These are phyloP conservation scores for Lactarius sanguifluus DNA, from an alignment of 768 basidiomycete genomes.

Conservation along the genomic window DNA sequence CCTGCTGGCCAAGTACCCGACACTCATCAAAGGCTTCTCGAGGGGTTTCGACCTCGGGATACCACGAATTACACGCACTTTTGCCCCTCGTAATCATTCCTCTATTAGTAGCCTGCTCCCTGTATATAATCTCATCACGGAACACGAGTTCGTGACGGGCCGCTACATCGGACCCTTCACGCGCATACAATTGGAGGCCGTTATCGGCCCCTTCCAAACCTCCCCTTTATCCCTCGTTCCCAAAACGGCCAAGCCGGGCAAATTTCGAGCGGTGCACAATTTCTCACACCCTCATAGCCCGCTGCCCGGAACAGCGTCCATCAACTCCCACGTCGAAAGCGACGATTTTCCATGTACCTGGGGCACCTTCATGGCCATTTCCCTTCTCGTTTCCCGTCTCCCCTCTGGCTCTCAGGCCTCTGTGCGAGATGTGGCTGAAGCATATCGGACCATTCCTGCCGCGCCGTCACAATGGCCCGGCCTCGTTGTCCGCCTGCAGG, in stretches of 20 bases:
- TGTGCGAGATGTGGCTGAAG: no score
- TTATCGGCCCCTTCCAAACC: conserved; percentile 41
- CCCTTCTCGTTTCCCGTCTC: no score
- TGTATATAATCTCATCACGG: conserved; percentile 30
- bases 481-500: no score
- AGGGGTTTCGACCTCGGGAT: conserved; percentile 43
- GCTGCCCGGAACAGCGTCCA: conserved; percentile 13
- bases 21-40: conserved; percentile 22
- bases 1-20: conserved; percentile 33
- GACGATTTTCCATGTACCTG: not conserved
- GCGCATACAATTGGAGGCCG: conserved; percentile 27
- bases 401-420: no score
- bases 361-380: no score
- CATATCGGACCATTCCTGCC: no score
- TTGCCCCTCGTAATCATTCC: conserved; percentile 37
- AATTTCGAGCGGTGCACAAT: conserved; percentile 41
- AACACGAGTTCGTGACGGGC: conserved; percentile 14
- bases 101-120: conserved; percentile 25
- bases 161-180: conserved; percentile 36
- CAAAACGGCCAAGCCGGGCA: conserved; percentile 38
- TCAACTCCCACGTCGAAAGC: not conserved
- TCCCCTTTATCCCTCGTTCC: conserved; percentile 33
- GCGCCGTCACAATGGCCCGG: no score
- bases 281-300: conserved; percentile 31
- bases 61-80: conserved; percentile 34